Evolutionary conservation across 2,329 filamentous ascomycete species (phyloP).

Genomic region (Colletotrichum plurivorum): DNA sequence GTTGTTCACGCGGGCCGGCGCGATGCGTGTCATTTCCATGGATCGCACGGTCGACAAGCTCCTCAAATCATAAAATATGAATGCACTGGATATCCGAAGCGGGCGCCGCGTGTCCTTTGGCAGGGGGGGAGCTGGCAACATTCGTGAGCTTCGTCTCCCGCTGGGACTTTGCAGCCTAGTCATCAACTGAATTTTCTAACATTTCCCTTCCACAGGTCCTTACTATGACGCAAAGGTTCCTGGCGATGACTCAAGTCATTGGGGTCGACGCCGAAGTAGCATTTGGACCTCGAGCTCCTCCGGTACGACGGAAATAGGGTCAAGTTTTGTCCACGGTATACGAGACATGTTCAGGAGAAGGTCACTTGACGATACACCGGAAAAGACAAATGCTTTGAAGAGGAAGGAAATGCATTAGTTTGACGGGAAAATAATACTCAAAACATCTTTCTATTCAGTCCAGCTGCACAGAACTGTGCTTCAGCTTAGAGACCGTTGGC

Average conservation of each 20-base stretch:
- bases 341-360: slow-evolving; percentile 6
- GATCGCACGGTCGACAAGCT: no score
- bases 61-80: neutral
- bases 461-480: no score
- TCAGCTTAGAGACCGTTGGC: no score
- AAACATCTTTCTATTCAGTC: no score
- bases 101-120: slow-evolving; percentile 21
- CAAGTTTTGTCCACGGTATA: slow-evolving; percentile 5
- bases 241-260: neutral
- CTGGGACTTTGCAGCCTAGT: neutral
- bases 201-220: neutral
- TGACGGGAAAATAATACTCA: no score
- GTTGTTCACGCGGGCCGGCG: no score
- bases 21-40: neutral
- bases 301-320: neutral
- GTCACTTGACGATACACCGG: neutral
- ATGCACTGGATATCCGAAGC: slow-evolving; percentile 19
- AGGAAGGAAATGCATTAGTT: no score
- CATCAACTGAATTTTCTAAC: neutral
- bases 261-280: slow-evolving; percentile 14
- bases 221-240: slow-evolving; percentile 15
- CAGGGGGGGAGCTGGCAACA: slow-evolving; percentile 28
- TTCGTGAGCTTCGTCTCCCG: slow-evolving; percentile 7
- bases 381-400: neutral
- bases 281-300: slow-evolving; percentile 16